Evolutionary conservation across 768 basidiomycete species (phyloP), one percentile per base, ranked within the genome.

Genomic region (Pleurotus tuber-regium): DNA sequence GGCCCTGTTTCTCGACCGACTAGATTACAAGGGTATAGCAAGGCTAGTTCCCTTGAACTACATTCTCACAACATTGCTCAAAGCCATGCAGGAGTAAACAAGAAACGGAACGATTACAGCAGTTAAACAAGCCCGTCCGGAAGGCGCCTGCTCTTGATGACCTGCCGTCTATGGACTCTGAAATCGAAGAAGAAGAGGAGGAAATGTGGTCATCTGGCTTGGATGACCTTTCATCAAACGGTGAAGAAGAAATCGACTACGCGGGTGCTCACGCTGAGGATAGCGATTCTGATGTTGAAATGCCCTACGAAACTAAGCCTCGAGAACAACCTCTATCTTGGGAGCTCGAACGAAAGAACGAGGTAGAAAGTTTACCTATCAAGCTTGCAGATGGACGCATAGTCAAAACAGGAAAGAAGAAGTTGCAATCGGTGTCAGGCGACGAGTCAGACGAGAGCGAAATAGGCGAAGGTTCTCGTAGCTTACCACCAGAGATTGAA

Each of bases 331-430:
- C 66, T 16, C 60, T 63, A n/a, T 70, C 72, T 9, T 74, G 75
- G 70, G 73, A 79, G 43, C 59, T 69, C 19, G 70, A 78, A 42
- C 69, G 78, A 54, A 74, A 73, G 30, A 72, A 75, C 52, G 76
- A 74, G 40, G 74, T 87, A 41, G 73, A 78, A 43, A 75, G 86
- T 12, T 72, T 96, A 25, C 92, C 95, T 8, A 94, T 96, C 61
- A 98, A 97, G 67, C 75, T 96, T 2, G 75, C 85, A 2, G 78
- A 89, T 56, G 95, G 95, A 1, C 81, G 79, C 54, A 78, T 98
- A 56, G 80, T 86, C 62, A 69, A 80, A 51, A 82, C 78, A 21
- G 78, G 76, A 38, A 71, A 61, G 36, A 76, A 72, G 23, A 47
- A 33, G 67, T 66, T 54, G 60, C 59, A 43, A 51, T 48, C 51